Base-by-base conservation (phyloP, 306 rosid species). In the Lithocarpus polystachyus region DNA sequence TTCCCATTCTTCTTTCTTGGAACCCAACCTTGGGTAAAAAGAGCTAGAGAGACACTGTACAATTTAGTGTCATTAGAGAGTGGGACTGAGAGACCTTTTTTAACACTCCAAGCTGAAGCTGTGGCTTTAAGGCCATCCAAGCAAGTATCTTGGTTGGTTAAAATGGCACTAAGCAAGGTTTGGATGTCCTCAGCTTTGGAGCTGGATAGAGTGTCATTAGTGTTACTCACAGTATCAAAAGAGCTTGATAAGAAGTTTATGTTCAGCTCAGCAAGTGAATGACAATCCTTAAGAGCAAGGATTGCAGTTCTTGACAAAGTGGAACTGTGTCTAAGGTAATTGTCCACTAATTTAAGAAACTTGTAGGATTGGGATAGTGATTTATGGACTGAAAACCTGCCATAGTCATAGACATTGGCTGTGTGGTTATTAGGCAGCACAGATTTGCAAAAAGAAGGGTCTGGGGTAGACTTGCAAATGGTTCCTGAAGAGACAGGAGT, bases 61-160 rank as follows among this genome's bases (percentile, higher is more conserved):
- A 82, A 53, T 2, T 78, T 54, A 20, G 83, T 74, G 51, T 77
- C 83, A 3, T 80, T 74, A 8, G 82, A 72, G 12, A 81, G 11
- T 37, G 78, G 24, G 1, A 28, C 71, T 0, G 22, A 62, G 1
- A 86, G 29, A 53, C 75, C 83, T 5, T 72, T 71, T 2, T 35
- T 62, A 52, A 55, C 56, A 68, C 71, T 65, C 2, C 65, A 60
- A 28, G 72, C 79, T 20, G 83, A 70, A 22, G 75, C 72, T 17
- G 28, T 31, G 2, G 79, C 23, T 9, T 68, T 43, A n/a, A 86
- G 73, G 14, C 87, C 82, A 19, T 86, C 89, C 1, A 51, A 74
- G 60, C 87, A 82, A 5, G 89, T 86, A 28, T 83, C 78, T 23
- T 76, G 82, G 76, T 86, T 86, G 56, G 87, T 86, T 59, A 83